Evolutionary conservation across 2,329 filamentous ascomycete species (phyloP).

Genomic region (Sarocladium kiliense): DNA sequence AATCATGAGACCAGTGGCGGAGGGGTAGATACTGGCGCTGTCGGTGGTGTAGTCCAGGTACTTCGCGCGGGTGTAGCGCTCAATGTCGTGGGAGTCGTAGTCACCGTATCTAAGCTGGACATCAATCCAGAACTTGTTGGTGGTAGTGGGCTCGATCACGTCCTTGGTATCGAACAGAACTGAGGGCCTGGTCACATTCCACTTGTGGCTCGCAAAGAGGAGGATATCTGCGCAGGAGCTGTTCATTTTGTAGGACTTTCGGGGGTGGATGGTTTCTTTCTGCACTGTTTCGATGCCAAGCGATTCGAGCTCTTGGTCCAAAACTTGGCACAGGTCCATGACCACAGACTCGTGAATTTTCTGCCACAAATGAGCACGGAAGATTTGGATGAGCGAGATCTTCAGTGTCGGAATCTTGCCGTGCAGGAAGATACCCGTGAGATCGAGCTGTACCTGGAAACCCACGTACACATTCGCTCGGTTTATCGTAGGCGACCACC

Average conservation of each 20-base stretch:
- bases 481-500: conserved; percentile 95
- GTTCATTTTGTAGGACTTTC: conserved; percentile 99
- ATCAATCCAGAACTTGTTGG: conserved; percentile 99
- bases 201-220: conserved; percentile 95
- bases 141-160: conserved; percentile 85
- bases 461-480: conserved; percentile 96
- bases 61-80: conserved; percentile 94
- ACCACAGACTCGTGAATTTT: conserved; percentile 99
- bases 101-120: conserved; percentile 95
- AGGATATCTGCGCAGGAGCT: conserved; percentile 97
- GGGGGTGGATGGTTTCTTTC: conserved; percentile 97
- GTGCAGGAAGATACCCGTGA: conserved; percentile 98
- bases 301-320: conserved; percentile 94
- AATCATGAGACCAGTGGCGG: conserved; percentile 94
- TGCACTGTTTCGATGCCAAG: conserved; percentile 96
- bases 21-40: conserved; percentile 97
- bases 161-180: conserved; percentile 96
- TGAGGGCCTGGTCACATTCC: conserved; percentile 94
- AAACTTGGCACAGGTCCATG: conserved; percentile 98
- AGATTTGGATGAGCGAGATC: conserved; percentile 97
- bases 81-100: conserved; percentile 98
- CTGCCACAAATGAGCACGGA: conserved; percentile 99
- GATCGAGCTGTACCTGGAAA: conserved; percentile 97
- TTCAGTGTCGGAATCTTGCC: conserved; percentile 98
- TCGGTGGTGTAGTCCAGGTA: conserved; percentile 99